Percentiles rank a stretch among this genome's conserved stretches.
phyloP scores from a whole-genome alignment of 2,329 filamentous ascomycete species.

The Stagonosporopsis rhizophila region DNA sequence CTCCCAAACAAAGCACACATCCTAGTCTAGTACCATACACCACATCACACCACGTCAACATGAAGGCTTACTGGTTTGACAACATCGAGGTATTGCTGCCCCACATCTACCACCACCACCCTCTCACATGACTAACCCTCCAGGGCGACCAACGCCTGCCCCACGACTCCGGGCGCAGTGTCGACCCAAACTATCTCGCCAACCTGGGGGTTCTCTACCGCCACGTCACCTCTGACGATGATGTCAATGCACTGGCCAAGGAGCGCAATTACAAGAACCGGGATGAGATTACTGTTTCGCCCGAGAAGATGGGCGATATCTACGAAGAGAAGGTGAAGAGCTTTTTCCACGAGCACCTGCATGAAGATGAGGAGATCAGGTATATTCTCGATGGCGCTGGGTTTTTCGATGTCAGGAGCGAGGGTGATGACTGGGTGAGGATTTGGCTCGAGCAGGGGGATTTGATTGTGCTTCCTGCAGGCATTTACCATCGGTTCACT shows the following conservation, averaged over 20 bases:
- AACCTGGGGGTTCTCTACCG: slow-evolving; percentile 83
- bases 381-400: slow-evolving; percentile 89
- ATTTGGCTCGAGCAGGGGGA: slow-evolving; percentile 86
- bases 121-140: slow-evolving; percentile 27
- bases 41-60: slow-evolving; percentile 39
- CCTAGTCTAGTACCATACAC: not conserved
- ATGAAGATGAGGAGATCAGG: slow-evolving; percentile 98
- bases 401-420: slow-evolving; percentile 89
- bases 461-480: slow-evolving; percentile 89
- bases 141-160: slow-evolving; percentile 92
- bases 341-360: slow-evolving; percentile 95
- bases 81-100: slow-evolving; percentile 62
- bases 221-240: slow-evolving; percentile 64
- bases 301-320: slow-evolving; percentile 78
- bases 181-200: slow-evolving; percentile 70
- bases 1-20: not conserved
- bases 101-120: not conserved
- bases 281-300: slow-evolving; percentile 90
- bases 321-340: slow-evolving; percentile 94
- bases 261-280: slow-evolving; percentile 90
- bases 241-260: slow-evolving; percentile 76
- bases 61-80: slow-evolving; percentile 77
- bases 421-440: slow-evolving; percentile 86
- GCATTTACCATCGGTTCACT: slow-evolving; percentile 97
- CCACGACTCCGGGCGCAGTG: slow-evolving; percentile 80